Evolutionary conservation across 1,284 basidiomycete species (phyloP).

Genomic region (Inonotus obliquus): DNA sequence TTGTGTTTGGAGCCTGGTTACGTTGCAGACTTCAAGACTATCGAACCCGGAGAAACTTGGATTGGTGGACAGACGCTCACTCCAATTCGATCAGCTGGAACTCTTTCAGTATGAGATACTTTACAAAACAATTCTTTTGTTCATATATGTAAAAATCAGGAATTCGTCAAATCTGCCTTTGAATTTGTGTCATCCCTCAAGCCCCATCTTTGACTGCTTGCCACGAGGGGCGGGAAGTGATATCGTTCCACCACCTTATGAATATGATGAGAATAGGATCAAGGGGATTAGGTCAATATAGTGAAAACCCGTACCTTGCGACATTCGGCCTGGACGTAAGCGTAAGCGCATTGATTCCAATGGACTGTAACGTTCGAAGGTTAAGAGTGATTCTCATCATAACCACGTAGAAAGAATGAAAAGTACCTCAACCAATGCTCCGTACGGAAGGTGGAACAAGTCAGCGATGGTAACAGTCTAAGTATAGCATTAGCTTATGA

Average conservation of each 20-base stretch:
- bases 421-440: conserved; percentile 11
- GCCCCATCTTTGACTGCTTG: conserved; percentile 13
- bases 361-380: background rate
- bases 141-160: background rate
- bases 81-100: conserved; percentile 21
- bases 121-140: background rate
- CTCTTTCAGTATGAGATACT: background rate
- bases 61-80: conserved; percentile 65
- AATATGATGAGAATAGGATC: background rate
- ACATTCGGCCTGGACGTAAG: conserved; percentile 11
- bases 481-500: background rate
- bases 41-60: conserved; percentile 67
- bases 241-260: conserved; percentile 18
- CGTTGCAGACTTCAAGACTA: conserved; percentile 59
- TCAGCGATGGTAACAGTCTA: conserved; percentile 15
- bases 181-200: background rate
- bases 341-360: conserved; percentile 7
- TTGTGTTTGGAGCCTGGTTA: conserved; percentile 86
- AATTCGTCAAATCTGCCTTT: background rate
- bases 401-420: background rate
- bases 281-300: no score
- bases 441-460: conserved; percentile 18
- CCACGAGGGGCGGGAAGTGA: conserved; percentile 16
- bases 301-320: conserved; percentile 10
- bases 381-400: background rate